Base-by-base conservation (phyloP, 352 stramenopile genomes). In the Phytophthora sojae region DNA sequence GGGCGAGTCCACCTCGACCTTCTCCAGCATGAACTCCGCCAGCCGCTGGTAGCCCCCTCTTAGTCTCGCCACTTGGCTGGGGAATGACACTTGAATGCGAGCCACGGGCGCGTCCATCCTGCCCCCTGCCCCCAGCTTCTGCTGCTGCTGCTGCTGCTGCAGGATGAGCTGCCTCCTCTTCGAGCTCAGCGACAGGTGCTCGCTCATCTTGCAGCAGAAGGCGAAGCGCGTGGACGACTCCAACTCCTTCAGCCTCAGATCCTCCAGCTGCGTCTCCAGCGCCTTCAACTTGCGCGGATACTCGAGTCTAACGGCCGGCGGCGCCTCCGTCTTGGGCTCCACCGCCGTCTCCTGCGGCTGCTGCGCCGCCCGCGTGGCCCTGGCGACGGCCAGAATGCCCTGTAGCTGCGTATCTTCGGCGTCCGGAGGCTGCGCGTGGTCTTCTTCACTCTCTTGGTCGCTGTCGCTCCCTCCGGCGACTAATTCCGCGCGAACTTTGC, bases 131-230 rank as follows among this genome's bases (percentile, higher is more conserved):
- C 35, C 44, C 19, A 45, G n/a, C 55, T 55, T 49, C 15, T 64
- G 19, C 6, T 72, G 54, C 42, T 64, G 19, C 6, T 72, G 54
- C 42, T 64, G 25, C 25, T 26, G 42, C 19, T 69, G 56, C 25
- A 60, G 1, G 17, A 78, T 35, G 5, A 56, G 19, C 21, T 73
- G 52, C 14, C 49, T 70, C 44, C 73, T 69, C 32, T 63, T 51
- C 5, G 44, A 6, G 45, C 39, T 73, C 63, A 79, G 26, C 11
- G 82, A 73, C 50, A 91, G 47, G 29, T 82, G 73, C 67, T 90
- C 79, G 7, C n/a, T 83, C 71, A 90, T 81, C 54, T 77, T 81
- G 32, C 79, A 81, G 61, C 78, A 88, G 59, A 91, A 93, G 8
- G 49, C 58, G 45, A 67, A 69, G 21, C 79, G 83, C 23, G 79